phyloP scores from a whole-genome alignment of 192 early-diverging fungal species.

The Spizellomyces punctatus region DNA sequence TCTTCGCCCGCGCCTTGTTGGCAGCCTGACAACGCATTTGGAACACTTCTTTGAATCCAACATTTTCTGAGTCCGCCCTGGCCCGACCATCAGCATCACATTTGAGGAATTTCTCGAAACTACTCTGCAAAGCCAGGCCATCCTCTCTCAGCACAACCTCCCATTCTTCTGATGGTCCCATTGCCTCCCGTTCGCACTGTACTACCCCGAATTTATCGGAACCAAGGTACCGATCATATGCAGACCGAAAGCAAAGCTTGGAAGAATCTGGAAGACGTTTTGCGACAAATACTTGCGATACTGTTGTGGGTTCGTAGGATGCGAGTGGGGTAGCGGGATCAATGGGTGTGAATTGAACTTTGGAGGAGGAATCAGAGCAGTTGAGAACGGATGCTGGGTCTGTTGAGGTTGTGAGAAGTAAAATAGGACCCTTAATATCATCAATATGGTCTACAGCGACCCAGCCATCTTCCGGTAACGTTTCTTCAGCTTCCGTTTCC shows the following conservation, averaged over 20 bases:
- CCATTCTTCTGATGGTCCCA: conserved; percentile 83
- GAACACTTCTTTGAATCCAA: conserved; percentile 76
- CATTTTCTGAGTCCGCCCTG: conserved; percentile 69
- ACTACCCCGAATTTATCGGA: conserved; percentile 84
- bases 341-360: conserved; percentile 48
- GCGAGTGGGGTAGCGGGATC: conserved; percentile 27
- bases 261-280: conserved; percentile 59
- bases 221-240: conserved; percentile 66
- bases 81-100: conserved; percentile 55
- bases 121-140: conserved; percentile 67
- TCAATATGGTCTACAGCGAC: conserved; percentile 56
- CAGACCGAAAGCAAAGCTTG: conserved; percentile 62
- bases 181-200: conserved; percentile 67
- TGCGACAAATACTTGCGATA: conserved; percentile 71
- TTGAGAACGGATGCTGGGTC: conserved; percentile 62
- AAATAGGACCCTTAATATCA: conserved; percentile 71
- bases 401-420: conserved; percentile 62
- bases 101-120: conserved; percentile 68
- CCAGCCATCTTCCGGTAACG: conserved; percentile 56
- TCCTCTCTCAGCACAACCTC: conserved; percentile 65
- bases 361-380: conserved; percentile 27
- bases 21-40: conserved; percentile 70
- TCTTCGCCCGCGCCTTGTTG: conserved; percentile 49
- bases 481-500: conserved; percentile 1
- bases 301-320: conserved; percentile 50